Evolutionary conservation across 257 asterid genomes (phyloP).

Genomic region (Solanum clarkiae): DNA sequence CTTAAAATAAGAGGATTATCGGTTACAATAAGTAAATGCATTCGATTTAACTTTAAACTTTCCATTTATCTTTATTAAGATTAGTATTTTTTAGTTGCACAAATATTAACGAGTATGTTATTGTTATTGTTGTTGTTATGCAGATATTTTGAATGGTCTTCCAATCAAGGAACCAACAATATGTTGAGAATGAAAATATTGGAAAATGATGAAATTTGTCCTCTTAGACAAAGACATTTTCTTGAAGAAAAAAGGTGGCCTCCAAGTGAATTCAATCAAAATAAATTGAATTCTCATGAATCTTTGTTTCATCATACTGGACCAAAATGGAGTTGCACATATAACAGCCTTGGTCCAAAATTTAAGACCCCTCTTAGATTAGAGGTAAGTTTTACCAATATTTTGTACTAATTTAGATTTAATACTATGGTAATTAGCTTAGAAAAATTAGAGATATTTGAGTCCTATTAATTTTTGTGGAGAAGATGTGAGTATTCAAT

Average conservation of each 20-base stretch:
- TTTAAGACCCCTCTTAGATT: constrained; percentile 10
- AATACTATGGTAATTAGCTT: background rate
- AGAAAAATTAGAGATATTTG: background rate
- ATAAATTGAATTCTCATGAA: background rate
- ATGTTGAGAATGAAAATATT: background rate
- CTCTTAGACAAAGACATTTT: constrained; percentile 29
- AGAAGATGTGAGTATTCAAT: background rate
- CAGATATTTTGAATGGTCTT: background rate
- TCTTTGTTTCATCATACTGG: background rate
- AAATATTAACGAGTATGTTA: background rate
- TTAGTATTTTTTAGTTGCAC: background rate
- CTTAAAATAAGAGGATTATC: fast-evolving
- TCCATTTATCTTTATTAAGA: background rate
- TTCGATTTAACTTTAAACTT: background rate
- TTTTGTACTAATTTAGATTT: background rate
- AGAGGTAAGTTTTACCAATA: constrained; percentile 16
- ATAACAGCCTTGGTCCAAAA: constrained; percentile 1
- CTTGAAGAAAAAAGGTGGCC: constrained; percentile 65
- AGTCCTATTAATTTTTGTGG: background rate
- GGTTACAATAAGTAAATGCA: background rate
- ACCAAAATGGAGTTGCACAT: constrained; percentile 10
- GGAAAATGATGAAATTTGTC: constrained; percentile 3
- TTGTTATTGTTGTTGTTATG: background rate
- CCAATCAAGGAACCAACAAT: background rate
- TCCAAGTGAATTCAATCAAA: constrained; percentile 19